Evolutionary conservation across 2,329 filamentous ascomycete species (phyloP), one percentile per base, ranked within the genome.

Genomic region (Penicillium sp.): DNA sequence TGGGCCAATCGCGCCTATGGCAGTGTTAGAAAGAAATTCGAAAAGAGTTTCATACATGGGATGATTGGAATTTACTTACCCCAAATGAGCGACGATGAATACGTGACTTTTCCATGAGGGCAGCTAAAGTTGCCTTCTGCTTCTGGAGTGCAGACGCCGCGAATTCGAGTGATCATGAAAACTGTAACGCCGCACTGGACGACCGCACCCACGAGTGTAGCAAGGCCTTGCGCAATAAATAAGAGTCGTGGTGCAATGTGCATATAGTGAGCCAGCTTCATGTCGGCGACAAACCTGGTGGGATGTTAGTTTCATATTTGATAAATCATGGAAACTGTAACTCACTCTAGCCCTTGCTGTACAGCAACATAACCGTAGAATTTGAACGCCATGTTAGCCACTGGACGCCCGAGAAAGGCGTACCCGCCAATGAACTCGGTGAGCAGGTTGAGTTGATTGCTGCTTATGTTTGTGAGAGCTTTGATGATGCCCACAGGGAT

Each of bases 51-150:
- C n/a, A 16, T 5, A 16, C 11, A n/a, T 14, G 8, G 9, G 6
- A 3, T 9, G 13, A 18, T 44, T 22, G 9, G 2, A 40, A 24
- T 29, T 11, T 60, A 72, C 88, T 88, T 60, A 72, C 88, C 88
- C 87, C 87, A 89, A 59, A 89, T 84, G 48, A 89, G 77, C 11
- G 86, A 89, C 0, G 85, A 85, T 0, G 85, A 89, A 72, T 87
- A 90, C 64, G 85, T 85, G 0, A 83, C 82, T 24, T 76, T 77
- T 14, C 81, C 80, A 42, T 78, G 76, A 9, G 83, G 83, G 67
- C 83, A 86, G 13, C 76, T 83, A 56, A 85, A 80, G 38, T 86
- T 87, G 52, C 79, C 78, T 64, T 83, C 79, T 16, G 80, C 73
- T 56, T 88, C 80, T 3, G 81, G 79, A 2, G 82, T 81, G 57